phyloP scores from a whole-genome alignment of 192 early-diverging fungal genomes.

The Oehlia diaphana region DNA sequence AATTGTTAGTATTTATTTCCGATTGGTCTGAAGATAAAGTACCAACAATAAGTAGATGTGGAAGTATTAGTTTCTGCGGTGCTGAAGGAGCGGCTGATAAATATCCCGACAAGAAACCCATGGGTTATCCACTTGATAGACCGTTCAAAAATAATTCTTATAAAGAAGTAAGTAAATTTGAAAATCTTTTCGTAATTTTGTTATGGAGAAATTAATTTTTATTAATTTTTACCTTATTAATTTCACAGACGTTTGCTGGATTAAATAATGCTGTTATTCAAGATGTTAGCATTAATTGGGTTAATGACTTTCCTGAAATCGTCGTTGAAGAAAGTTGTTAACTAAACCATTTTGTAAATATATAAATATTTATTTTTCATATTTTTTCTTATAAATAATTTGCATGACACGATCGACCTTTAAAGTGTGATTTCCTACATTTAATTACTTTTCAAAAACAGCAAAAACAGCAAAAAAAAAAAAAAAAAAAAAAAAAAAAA shows the following conservation, averaged over 20 bases:
- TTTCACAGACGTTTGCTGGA: background rate
- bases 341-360: no score
- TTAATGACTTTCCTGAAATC: no score
- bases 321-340: no score
- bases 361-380: no score
- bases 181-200: background rate
- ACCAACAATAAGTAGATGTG: background rate
- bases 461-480: no score
- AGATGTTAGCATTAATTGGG: background rate
- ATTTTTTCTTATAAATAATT: no score
- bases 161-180: background rate
- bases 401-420: no score
- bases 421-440: no score
- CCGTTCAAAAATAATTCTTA: conserved; percentile 11
- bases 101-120: background rate
- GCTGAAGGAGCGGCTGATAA: background rate
- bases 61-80: conserved; percentile 14
- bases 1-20: conserved; percentile 10
- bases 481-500: no score
- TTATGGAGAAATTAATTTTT: background rate
- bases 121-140: conserved; percentile 13
- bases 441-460: no score
- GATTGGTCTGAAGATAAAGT: background rate
- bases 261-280: background rate
- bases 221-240: background rate